Conservation (phyloP, 257 asterid species). For the Sherardia arvensis region DNA sequence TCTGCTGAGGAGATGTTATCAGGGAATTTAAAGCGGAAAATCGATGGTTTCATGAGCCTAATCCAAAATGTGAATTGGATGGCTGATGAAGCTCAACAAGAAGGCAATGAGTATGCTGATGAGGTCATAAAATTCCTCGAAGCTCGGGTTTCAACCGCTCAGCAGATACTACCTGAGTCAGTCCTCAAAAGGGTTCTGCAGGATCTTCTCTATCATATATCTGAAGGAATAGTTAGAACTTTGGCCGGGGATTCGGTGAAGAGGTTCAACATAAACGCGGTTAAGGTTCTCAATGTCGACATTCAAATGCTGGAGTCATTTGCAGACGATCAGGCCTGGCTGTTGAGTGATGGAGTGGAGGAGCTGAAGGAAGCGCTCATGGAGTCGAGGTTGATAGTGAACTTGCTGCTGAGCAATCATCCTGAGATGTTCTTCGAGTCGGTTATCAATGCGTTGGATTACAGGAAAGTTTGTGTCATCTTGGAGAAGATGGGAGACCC, state of each 20-base stretch:
- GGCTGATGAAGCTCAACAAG: conserved; percentile 65
- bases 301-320: conserved; percentile 70
- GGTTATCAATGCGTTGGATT: conserved; percentile 67
- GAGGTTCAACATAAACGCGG: conserved; percentile 59
- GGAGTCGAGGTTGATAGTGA: conserved; percentile 87
- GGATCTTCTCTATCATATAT: conserved; percentile 82
- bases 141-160: conserved; percentile 83
- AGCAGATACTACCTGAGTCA: conserved; percentile 75
- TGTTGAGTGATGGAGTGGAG: conserved; percentile 60
- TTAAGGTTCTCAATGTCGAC: conserved; percentile 78
- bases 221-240: conserved; percentile 74
- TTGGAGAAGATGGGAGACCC: conserved; percentile 92
- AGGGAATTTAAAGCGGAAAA: conserved; percentile 83
- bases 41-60: conserved; percentile 75
- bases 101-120: conserved; percentile 80
- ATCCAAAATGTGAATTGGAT: conserved; percentile 93
- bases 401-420: conserved; percentile 79
- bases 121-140: conserved; percentile 87
- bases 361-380: conserved; percentile 59
- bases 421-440: conserved; percentile 91
- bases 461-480: conserved; percentile 65
- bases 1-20: conserved; percentile 81
- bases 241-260: conserved; percentile 78
- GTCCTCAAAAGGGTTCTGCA: conserved; percentile 76
- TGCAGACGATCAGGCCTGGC: conserved; percentile 77